Base-by-base conservation (phyloP, 192 early-diverging fungal genomes). In the Coemansia reversa region DNA sequence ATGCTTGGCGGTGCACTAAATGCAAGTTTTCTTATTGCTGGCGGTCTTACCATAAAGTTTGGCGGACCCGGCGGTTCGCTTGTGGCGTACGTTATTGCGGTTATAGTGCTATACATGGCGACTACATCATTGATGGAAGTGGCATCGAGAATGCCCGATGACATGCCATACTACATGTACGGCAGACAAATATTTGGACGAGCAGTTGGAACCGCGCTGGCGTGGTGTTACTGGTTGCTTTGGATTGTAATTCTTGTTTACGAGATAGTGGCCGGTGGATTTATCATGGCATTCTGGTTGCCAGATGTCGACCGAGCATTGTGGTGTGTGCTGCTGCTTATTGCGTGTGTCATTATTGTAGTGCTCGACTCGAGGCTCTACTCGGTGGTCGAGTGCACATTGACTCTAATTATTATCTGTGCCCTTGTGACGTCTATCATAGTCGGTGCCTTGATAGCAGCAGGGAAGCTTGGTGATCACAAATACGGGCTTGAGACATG, bases 111-210 rank as follows among this genome's bases (percentile, higher is more conserved):
- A 42, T 71, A 71, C 16, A n/a, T 28, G n/a, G 69, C 60, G 1
- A 71, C 65, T 23, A 71, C 63, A 5, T 65, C 69, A 32, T 52
- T 71, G 18, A 65, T 65, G 69, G 69, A 71, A 24, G 42, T 71
- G 33, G 62, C 35, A 2, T 63, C 62, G 27, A 12, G 55, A 23
- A 60, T 70, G 57, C 69, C 69, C 2, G 47, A 47, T 3, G 35
- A 47, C 25, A 24, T 70, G 9, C 69, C 69, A 11, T 58, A 59
- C 28, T 70, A 70, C 27, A 54, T 71, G 69, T 62, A 39, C 50
- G 62, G 63, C 45, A 51, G 51, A 11, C 62, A 64, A 16, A 24
- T 65, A 18, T 51, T 65, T 20, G 69, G 69, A 0, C 54, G 35
- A 33, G 29, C 63, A 9, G 63, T 71, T 16, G 69, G 69, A 4